These are phyloP conservation scores for Lyophyllum semitale DNA, from an alignment of 768 basidiomycete genomes.

Conservation along the genomic window DNA sequence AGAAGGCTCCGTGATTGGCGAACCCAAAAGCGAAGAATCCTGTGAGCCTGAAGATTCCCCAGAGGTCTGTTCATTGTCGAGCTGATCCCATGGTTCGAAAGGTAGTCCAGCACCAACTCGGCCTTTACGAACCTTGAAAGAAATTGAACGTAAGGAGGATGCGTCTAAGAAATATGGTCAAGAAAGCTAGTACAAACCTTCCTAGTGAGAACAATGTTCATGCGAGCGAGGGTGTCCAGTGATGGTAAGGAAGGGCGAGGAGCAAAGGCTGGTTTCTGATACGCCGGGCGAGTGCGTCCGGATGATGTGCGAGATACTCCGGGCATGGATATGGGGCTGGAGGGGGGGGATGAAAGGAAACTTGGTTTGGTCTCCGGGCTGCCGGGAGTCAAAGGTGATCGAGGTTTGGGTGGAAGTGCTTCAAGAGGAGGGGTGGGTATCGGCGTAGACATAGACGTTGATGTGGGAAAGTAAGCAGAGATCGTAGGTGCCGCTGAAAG, in stretches of 20 bases:
- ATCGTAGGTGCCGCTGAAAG: constrained; percentile 34
- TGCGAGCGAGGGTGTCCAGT: constrained; percentile 47
- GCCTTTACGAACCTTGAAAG: constrained; percentile 49
- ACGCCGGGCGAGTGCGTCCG: constrained; percentile 35
- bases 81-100: constrained; percentile 54
- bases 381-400: constrained; percentile 28
- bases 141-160: not conserved
- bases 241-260: constrained; percentile 55
- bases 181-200: constrained; percentile 35
- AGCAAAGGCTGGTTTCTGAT: constrained; percentile 49
- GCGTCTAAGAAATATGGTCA: not conserved
- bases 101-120: constrained; percentile 53
- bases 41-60: constrained; percentile 15
- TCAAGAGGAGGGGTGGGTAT: constrained; percentile 18
- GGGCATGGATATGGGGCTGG: constrained; percentile 5
- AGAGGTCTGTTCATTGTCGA: constrained; percentile 20
- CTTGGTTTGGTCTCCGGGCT: constrained; percentile 14
- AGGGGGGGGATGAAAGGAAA: constrained; percentile 17
- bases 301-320: constrained; percentile 19
- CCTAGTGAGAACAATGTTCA: constrained; percentile 46
- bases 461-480: constrained; percentile 9
- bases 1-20: constrained; percentile 1
- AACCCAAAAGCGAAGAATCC: constrained; percentile 4
- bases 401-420: constrained; percentile 22
- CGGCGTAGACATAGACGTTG: constrained; percentile 9